Evolutionary conservation across 306 rosid genomes (phyloP), one percentile per base, ranked within the genome.

Genomic region (Hippophae rhamnoides): DNA sequence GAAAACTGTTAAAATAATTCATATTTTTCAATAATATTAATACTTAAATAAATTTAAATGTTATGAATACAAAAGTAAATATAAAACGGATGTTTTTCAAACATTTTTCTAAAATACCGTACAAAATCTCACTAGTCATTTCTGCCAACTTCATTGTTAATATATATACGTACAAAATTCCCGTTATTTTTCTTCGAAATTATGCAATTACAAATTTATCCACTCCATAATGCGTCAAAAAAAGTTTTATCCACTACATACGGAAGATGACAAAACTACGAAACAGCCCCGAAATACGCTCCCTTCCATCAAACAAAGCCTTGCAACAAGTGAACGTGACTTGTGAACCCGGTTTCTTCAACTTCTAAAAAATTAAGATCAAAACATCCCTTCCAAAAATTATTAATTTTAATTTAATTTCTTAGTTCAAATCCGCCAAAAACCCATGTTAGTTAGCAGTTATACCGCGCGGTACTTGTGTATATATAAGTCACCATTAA

Each of bases 271-370:
- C 76, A 62, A 69, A 63, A 54, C 56, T 66, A 72, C 70, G 75
- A 74, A 76, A 75, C 43, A 26, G 3, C 66, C 72, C 42, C 60
- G 83, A 79, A 83, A 57, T 48, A 53, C 2, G 75, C 53, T 64
- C 67, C 60, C 49, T 58, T 60, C 54, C 60, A 31, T 23, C 61
- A 64, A 75, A 67, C 77, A 72, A 61, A 48, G 73, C 70, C 62
- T 67, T 31, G 49, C 3, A 31, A 38, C 5, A 27, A 13, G 52
- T 49, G 58, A 46, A 63, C 61, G 71, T 44, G 62, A 54, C 18
- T 18, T 18, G 38, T 31, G 38, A 31, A 31, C 38, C 62, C 66
- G 23, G 7, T 40, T 53, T 31, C 64, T 56, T 26, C 60, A 14
- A 40, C 68, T 31, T n/a, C 51, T 50, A 31, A 38, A 52, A 52